Percentiles rank a stretch among this genome's conserved stretches.
These are phyloP conservation scores for Gillenia trifoliata DNA, from an alignment of 306 rosid genomes.

Conservation along the genomic window DNA sequence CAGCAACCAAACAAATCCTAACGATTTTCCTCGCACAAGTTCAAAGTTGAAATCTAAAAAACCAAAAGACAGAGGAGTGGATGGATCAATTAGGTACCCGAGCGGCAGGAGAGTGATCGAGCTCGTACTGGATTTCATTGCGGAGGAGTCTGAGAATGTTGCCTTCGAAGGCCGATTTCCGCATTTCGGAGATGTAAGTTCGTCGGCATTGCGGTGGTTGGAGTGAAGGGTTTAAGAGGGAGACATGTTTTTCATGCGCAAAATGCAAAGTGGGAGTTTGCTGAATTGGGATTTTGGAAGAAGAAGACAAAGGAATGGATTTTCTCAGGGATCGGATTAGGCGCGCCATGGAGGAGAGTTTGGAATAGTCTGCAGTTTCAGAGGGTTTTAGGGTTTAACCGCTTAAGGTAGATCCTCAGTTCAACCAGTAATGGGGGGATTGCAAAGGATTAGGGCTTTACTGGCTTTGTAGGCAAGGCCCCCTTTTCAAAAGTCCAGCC, in stretches of 20 bases:
- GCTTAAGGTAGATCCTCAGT: no score
- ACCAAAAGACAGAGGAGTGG: background rate
- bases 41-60: background rate
- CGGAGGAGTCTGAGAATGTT: slow-evolving; percentile 66
- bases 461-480: background rate
- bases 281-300: slow-evolving; percentile 14
- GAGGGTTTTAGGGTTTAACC: background rate
- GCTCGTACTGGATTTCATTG: slow-evolving; percentile 65
- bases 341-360: slow-evolving; percentile 47
- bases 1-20: background rate
- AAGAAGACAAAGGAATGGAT: slow-evolving; percentile 19
- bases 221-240: slow-evolving; percentile 5
- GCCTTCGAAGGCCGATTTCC: slow-evolving; percentile 67
- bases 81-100: slow-evolving; percentile 20
- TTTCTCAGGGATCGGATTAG: slow-evolving; percentile 44
- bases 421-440: no score
- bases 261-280: slow-evolving; percentile 7
- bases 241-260: slow-evolving; percentile 8
- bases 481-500: background rate
- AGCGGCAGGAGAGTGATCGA: slow-evolving; percentile 48
- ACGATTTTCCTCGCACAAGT: background rate
- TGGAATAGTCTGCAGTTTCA: background rate
- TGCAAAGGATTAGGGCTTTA: background rate
- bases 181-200: slow-evolving; percentile 61
- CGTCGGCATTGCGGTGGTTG: slow-evolving; percentile 29